phyloP scores from a whole-genome alignment of 257 asterid species.

The Capsicum baccatum region DNA sequence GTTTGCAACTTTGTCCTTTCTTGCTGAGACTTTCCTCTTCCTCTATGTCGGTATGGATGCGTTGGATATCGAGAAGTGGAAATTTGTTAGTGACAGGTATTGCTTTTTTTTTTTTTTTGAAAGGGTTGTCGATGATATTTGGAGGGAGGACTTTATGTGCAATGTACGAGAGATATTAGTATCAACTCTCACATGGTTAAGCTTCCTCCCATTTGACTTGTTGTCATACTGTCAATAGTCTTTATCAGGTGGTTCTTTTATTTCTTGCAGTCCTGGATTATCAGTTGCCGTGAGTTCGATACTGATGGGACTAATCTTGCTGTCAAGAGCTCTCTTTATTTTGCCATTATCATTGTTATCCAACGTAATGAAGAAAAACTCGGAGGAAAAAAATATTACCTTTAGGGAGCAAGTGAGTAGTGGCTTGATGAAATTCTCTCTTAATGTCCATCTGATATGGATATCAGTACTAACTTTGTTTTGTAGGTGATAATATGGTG shows the following conservation, averaged over 20 bases:
- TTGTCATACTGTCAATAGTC: background rate
- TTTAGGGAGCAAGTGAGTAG: conserved; percentile 47
- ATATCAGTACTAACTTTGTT: background rate
- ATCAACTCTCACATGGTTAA: background rate
- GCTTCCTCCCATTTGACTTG: background rate
- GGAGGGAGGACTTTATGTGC: background rate
- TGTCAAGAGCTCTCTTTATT: conserved; percentile 55
- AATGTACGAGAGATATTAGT: background rate
- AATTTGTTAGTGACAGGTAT: conserved; percentile 45
- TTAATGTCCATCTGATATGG: background rate
- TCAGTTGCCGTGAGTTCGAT: conserved; percentile 47
- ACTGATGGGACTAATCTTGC: conserved; percentile 41
- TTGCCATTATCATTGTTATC: conserved; percentile 48
- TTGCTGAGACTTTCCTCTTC: conserved; percentile 52
- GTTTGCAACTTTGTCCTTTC: conserved; percentile 51
- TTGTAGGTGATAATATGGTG: conserved; percentile 52
- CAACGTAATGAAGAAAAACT: conserved; percentile 46
- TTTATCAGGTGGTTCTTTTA: conserved; percentile 11
- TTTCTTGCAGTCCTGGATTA: conserved; percentile 45
- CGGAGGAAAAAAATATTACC: conserved; percentile 34
- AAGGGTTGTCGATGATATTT: background rate
- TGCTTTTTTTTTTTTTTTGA: background rate
- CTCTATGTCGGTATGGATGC: conserved; percentile 62
- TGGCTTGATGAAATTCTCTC: background rate
- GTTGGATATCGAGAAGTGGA: conserved; percentile 55